Percentiles rank a stretch among this genome's conserved stretches.
Conservation (phyloP, 352 stramenopile genomes). For the Phytopythium chamaehyphon region DNA sequence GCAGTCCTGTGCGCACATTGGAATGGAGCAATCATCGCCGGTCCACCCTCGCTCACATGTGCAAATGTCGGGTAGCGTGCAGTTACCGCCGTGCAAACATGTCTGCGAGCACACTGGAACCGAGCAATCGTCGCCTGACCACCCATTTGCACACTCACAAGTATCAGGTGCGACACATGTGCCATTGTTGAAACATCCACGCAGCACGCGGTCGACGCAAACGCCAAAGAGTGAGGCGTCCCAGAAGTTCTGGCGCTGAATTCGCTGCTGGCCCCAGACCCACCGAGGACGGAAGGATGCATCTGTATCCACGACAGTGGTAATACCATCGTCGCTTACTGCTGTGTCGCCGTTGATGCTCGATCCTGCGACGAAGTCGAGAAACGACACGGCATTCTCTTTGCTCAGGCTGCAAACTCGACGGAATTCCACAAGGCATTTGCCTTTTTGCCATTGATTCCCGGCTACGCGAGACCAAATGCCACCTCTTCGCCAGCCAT, state of each 20-base stretch:
- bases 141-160: constrained; percentile 78
- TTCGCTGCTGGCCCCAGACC: constrained; percentile 62
- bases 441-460: constrained; percentile 89
- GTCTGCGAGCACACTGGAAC: constrained; percentile 66
- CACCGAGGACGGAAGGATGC: constrained; percentile 85
- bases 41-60: constrained; percentile 91
- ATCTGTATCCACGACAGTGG: constrained; percentile 91
- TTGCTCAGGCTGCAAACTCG: constrained; percentile 54
- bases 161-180: constrained; percentile 88
- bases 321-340: constrained; percentile 8
- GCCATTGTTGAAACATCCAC: constrained; percentile 96
- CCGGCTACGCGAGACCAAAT: constrained; percentile 61
- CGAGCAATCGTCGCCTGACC: constrained; percentile 76
- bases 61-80: constrained; percentile 89
- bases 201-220: constrained; percentile 92
- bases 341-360: constrained; percentile 8
- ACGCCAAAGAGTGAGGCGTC: constrained; percentile 40
- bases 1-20: constrained; percentile 91
- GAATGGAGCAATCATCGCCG: constrained; percentile 80
- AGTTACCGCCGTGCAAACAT: constrained; percentile 87
- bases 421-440: constrained; percentile 92
- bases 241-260: constrained; percentile 54
- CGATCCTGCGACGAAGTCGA: constrained; percentile 32
- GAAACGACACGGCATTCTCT: constrained; percentile 7
- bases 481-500: constrained; percentile 88